Evolutionary conservation across 2,329 filamentous ascomycete genomes (phyloP), one percentile per base, ranked within the genome.

Genomic region (Lachnellula subtilissima): DNA sequence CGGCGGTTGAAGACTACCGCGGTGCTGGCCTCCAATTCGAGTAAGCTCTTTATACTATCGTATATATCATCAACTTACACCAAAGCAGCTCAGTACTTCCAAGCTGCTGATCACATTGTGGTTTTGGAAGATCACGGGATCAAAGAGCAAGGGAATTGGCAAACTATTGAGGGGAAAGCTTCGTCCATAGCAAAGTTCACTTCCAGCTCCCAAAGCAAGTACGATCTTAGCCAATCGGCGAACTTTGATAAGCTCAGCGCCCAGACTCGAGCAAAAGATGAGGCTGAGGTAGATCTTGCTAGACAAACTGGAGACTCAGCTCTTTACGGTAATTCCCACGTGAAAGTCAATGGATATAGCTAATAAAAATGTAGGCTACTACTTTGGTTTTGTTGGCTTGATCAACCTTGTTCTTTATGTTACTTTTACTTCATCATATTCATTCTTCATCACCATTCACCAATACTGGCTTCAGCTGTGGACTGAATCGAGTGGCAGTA

Each of bases 11-110:
- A 69, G 0, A 67, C 68, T 7, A 78, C 76, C 0, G 73, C 76
- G 1, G 56, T 82, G 0, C 65, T 81, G 4, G 72, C 72, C 2
- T 76, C 76, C 0, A 74, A 76, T 42, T 69, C 71, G 2, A 61
- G 69, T 66, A 64, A 57, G 55, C 67, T 60, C 22, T 68, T 67
- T 9, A 53, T 52, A 48, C 14, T 35, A 32, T 37, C 7, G 36
- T 12, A 3, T 45, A 11, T 8, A 43, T 2, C 36, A 43, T 0
- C 12, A 2, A 22, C 57, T 64, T n/a, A 63, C 32, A 46, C 2
- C 8, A 12, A 0, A 11, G 22, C 59, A 75, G 71, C 60, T 63
- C 37, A 75, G 69, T 56, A 73, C 45, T 70, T 72, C n/a, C 63
- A 57, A 28, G 57, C 64, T 51, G 70, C 73, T 14, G 76, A 82